Conservation (phyloP, 164 flowering plant genomes). For the grape (Vitis vinifera) region ASM3070453v1 NC_081805.1:27741001-27741500, state of each 20-base stretch:
- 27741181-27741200: not conserved
- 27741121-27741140: too few relatives aligned
- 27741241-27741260: constrained; percentile 90
- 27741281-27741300: constrained; percentile 86
- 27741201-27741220: not conserved
- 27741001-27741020: too few relatives aligned
- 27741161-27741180: not conserved
- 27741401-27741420: constrained; percentile 6
- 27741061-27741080: too few relatives aligned
- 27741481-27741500: not conserved
- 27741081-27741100: too few relatives aligned
- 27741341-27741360: constrained; percentile 89
- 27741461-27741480: not conserved
- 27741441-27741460: not conserved
- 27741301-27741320: constrained; percentile 91
- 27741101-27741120: too few relatives aligned
- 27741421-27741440: not conserved
- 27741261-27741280: constrained; percentile 35
- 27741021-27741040: too few relatives aligned
- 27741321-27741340: constrained; percentile 96
- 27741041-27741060: too few relatives aligned
- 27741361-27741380: constrained; percentile 51
- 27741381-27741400: not conserved
- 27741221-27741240: constrained; percentile 51
- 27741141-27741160: too few relatives aligned